Evolutionary conservation across 208 protist species (phyloP).

Genomic region (Blechomonas ayalai): DNA sequence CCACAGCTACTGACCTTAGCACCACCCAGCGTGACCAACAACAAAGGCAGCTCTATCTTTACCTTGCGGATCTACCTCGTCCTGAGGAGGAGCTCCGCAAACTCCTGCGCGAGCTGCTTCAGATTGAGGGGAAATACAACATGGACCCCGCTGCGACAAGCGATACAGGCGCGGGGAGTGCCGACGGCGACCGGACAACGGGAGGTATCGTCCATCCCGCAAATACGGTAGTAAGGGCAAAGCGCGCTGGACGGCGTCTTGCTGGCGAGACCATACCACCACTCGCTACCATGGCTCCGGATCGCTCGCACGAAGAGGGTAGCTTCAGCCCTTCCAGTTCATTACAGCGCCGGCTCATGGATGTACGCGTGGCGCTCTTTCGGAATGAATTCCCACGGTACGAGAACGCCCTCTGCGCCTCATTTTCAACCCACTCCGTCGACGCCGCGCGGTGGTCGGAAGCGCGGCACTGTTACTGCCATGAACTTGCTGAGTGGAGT

Average conservation of each 20-base stretch:
- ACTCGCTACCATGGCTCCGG: background rate
- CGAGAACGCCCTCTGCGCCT: constrained; percentile 23
- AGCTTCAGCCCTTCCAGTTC: too few species aligned
- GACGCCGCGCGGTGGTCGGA: constrained; percentile 58
- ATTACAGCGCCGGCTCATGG: background rate
- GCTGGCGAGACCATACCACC: too few species aligned
- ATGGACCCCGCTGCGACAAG: background rate
- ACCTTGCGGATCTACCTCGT: constrained; percentile 27
- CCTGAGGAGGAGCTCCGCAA: constrained; percentile 23
- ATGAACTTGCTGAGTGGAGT: constrained; percentile 81
- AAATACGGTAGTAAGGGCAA: too few species aligned
- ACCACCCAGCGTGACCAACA: background rate
- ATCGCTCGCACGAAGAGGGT: constrained; percentile 3
- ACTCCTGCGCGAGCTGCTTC: constrained; percentile 14
- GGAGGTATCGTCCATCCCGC: too few species aligned
- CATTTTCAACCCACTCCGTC: constrained; percentile 30
- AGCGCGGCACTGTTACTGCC: constrained; percentile 33
- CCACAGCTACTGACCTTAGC: background rate
- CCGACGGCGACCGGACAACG: background rate
- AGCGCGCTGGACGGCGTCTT: too few species aligned
- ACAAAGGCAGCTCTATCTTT: constrained; percentile 20
- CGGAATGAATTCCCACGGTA: constrained; percentile 40
- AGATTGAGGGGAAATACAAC: constrained; percentile 4
- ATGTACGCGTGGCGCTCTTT: constrained; percentile 26
- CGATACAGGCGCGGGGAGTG: background rate